Conservation (phyloP, 805 yeast genomes). For the Myxozyma mucilagina region DNA sequence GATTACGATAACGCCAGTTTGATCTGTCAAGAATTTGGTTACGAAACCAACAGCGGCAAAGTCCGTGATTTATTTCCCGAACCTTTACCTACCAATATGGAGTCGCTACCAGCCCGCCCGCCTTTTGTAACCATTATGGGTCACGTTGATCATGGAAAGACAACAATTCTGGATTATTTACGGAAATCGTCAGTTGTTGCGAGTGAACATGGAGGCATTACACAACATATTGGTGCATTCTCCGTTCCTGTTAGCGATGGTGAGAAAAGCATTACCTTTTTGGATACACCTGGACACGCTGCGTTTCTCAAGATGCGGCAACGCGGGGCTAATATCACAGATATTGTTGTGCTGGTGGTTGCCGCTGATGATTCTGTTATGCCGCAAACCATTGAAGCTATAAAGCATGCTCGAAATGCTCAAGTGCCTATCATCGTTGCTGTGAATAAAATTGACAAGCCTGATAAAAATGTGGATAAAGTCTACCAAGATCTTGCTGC, state of each 20-base stretch:
- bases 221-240: constrained; percentile 98
- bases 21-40: constrained; percentile 87
- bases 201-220: constrained; percentile 92
- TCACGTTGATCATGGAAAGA: constrained; percentile 98
- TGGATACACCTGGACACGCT: constrained; percentile 98
- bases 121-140: constrained; percentile 99
- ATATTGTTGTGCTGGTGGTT: constrained; percentile 86
- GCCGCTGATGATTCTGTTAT: constrained; percentile 97
- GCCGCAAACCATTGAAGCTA: constrained; percentile 97
- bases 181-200: constrained; percentile 82
- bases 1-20: constrained; percentile 84
- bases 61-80: constrained; percentile 20
- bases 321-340: constrained; percentile 93
- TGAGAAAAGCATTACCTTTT: constrained; percentile 75
- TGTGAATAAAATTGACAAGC: constrained; percentile 85
- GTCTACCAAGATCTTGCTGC: constrained; percentile 76
- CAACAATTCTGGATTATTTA: constrained; percentile 84
- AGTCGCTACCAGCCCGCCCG: constrained; percentile 63
- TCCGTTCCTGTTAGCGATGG: constrained; percentile 66
- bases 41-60: constrained; percentile 51
- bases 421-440: constrained; percentile 88
- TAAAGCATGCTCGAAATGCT: constrained; percentile 82
- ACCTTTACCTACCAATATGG: constrained; percentile 47
- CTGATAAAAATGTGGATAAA: constrained; percentile 69
- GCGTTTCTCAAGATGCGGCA: constrained; percentile 96